A percentile compares a stretch with the other conserved stretches of the same genome.
These are phyloP conservation scores for Microglena sp. DNA, from an alignment of 139 green algal species.

Conservation along the genomic window DNA sequence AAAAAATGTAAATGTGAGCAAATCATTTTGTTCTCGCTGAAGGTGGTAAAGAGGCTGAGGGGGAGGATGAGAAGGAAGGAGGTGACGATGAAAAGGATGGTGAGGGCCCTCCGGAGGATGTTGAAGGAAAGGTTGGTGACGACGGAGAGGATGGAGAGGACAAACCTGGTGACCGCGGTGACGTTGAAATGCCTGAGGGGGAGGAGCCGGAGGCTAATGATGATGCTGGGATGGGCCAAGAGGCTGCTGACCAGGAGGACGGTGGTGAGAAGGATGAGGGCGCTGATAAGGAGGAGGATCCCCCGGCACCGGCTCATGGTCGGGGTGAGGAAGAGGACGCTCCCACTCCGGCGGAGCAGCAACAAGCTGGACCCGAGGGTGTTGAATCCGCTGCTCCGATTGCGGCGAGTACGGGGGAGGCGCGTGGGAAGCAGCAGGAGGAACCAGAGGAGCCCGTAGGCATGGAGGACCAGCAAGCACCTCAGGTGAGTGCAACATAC, in stretches of 20 bases:
- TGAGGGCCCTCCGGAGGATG: conserved; percentile 10
- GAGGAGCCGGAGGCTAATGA: conserved; percentile 8
- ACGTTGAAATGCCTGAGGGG: background rate
- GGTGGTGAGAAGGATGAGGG: background rate
- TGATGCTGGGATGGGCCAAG: conserved; percentile 11
- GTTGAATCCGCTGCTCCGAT: conserved; percentile 24
- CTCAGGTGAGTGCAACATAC: too few relatives aligned
- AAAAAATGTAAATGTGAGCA: too few relatives aligned
- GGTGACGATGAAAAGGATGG: conserved; percentile 16
- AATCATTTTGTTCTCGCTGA: too few relatives aligned
- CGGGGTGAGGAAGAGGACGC: conserved; percentile 6
- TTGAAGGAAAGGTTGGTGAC: conserved; percentile 14
- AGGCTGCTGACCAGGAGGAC: conserved; percentile 1
- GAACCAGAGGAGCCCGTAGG: conserved; percentile 5
- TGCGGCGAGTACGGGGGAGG: conserved; percentile 1
- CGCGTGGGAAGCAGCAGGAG: background rate
- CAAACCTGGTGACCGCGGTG: background rate
- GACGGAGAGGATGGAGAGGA: conserved; percentile 11
- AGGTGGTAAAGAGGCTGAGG: conserved; percentile 41
- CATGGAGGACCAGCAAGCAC: conserved; percentile 2
- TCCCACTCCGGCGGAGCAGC: conserved; percentile 12
- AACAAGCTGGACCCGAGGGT: conserved; percentile 45
- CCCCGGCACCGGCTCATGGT: background rate
- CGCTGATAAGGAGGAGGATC: conserved; percentile 9
- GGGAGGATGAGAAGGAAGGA: conserved; percentile 17